Evolutionary conservation across 495 filamentous ascomycete species (phyloP), one percentile per base, ranked within the genome.

Genomic region (Aspergillus avenaceus): DNA sequence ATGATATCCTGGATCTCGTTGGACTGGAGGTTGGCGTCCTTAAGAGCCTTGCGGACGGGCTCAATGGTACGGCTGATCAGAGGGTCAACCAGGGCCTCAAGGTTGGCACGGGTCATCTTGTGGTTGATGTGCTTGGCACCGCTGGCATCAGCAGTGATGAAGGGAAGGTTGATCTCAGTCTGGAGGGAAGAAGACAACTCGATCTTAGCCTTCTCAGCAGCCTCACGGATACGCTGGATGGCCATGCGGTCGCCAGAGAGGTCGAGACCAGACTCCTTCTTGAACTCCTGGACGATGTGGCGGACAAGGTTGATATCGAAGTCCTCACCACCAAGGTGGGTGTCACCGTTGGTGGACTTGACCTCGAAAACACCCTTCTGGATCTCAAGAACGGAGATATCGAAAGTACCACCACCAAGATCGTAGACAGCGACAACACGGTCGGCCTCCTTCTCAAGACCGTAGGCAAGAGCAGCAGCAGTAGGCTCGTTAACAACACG

Each of bases 181-280:
- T 97, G 92, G 58, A 93, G 83, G 46, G 90, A 88, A 18, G 91
- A 97, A 3, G 93, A 97, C 54, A 98, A 82, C 76, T 98, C 93
- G 65, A 97, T 98, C 88, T 98, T 98, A 66, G 93, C 93, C 84
- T 98, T 98, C 84, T 98, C 93, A 54, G 95, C 93, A 55, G 93
- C 93, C 78, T 98, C 93, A 75, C 93, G 93, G 70, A 98, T 97
- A 77, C 93, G 83, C 80, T 98, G 93, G 60, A 98, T 95, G 50
- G 93, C 93, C 93, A 98, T 97, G 64, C 93, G 91, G 80, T 98
- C 93, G 56, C 73, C 74, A 28, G 87, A 87, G 43, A 98, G 82
- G 70, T 98, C 95, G 52, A 97, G 88, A 45, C 90, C 86, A 25
- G 86, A 87, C 49, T 96, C 90, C 73, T 88, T 89, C 87, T 96